Percentiles rank a stretch among this genome's conserved stretches.
These are phyloP conservation scores for Penicillium crystallinum DNA, from an alignment of 495 filamentous ascomycete genomes.

Conservation along the genomic window DNA sequence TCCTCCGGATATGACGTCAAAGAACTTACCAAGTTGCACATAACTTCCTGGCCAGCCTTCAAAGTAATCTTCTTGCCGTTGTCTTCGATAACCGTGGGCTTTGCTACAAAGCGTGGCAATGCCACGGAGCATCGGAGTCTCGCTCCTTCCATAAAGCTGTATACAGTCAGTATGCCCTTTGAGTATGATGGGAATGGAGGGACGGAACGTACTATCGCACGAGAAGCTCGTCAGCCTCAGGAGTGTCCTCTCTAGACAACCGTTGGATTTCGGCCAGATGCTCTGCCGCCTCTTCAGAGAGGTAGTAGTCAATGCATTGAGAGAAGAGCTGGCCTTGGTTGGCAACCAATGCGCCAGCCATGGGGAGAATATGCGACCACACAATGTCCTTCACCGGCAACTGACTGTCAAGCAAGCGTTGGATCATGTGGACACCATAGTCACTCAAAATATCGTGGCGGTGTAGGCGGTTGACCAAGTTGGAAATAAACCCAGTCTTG, in stretches of 20 bases:
- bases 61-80: slow-evolving; percentile 36
- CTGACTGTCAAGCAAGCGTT: slow-evolving; percentile 56
- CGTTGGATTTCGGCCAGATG: slow-evolving; percentile 55
- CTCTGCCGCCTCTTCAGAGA: slow-evolving; percentile 47
- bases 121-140: slow-evolving; percentile 52
- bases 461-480: slow-evolving; percentile 39
- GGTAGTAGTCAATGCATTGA: slow-evolving; percentile 71
- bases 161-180: slow-evolving; percentile 11
- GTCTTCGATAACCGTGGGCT: slow-evolving; percentile 37
- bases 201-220: slow-evolving; percentile 37
- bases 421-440: slow-evolving; percentile 68
- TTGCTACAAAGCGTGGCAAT: slow-evolving; percentile 44
- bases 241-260: slow-evolving; percentile 43
- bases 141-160: slow-evolving; percentile 55
- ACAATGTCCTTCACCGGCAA: slow-evolving; percentile 59
- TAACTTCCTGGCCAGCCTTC: slow-evolving; percentile 42
- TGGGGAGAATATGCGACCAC: slow-evolving; percentile 63
- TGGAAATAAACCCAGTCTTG: slow-evolving; percentile 45
- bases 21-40: slow-evolving; percentile 45
- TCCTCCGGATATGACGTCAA: not conserved
- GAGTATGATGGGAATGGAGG: not conserved
- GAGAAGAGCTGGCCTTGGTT: slow-evolving; percentile 70
- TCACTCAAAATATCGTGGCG: slow-evolving; percentile 46
- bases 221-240: slow-evolving; percentile 42
- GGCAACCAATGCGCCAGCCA: slow-evolving; percentile 56